Evolutionary conservation across 2,329 filamentous ascomycete genomes (phyloP), one percentile per base, ranked within the genome.

Genomic region (Ampelomyces quisqualis): DNA sequence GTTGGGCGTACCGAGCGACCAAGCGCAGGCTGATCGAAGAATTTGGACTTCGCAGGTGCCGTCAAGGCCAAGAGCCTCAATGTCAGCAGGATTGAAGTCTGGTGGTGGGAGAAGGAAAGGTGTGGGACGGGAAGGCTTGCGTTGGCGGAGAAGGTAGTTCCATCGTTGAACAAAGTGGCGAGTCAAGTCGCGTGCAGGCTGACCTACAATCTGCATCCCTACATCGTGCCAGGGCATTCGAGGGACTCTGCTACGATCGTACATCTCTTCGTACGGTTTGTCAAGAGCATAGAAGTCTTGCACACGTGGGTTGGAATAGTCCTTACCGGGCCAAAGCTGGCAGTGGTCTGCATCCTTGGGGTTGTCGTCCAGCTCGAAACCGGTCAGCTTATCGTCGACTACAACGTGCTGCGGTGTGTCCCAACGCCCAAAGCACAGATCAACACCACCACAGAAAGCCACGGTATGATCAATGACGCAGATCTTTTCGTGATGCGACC

Each of bases 211-310:
- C 68, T 97, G 93, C 93, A 98, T 97, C 2, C 86, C 83, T 48
- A 98, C 90, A 67, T 98, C 93, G 61, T 98, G 93, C 93, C 93
- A 98, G 1, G 93, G 91, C 93, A 97, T 98, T 47, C 93, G 78
- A 2, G 93, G 90, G 13, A 91, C 80, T 64, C 86, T 86, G 45
- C 82, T 85, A 40, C 93, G 85, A 68, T 97, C 89, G 61, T 97
- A 98, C 93, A 97, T 97, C 69, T 98, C 93, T 62, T 95, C 93
- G 60, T 97, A 97, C 2, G 93, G 93, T 66, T 94, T 89, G 62
- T 93, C 86, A 18, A 98, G 79, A 43, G 84, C 82, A 73, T 89
- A 96, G 65, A 98, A 98, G 67, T 98, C 93, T 57, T 94, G 88
- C 3, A 96, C 88, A 56, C 93, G 80, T 13, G 93, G 91, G 59